A percentile compares a stretch with the other conserved stretches of the same genome.
phyloP scores from a whole-genome alignment of 2,329 filamentous ascomycete species.

The Zymoseptoria passerinii region DNA sequence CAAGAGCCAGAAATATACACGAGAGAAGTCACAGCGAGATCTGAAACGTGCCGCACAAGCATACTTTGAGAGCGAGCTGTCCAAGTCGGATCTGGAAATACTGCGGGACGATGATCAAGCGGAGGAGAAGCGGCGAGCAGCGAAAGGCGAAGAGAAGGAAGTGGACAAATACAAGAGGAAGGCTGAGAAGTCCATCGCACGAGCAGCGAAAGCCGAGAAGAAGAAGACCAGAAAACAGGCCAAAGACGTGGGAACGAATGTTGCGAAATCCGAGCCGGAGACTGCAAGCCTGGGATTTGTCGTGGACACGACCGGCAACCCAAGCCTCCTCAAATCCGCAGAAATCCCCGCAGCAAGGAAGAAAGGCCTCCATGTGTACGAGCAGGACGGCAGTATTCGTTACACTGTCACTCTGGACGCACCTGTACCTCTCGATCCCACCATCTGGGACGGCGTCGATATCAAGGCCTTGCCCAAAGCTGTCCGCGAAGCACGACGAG shows the following conservation, averaged over 20 bases:
- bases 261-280: not conserved
- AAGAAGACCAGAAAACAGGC: constrained; percentile 4
- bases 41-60: constrained; percentile 13
- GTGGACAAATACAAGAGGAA: constrained; percentile 4
- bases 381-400: constrained; percentile 9
- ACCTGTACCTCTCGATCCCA: constrained; percentile 12
- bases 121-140: not conserved
- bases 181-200: constrained; percentile 12
- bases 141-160: constrained; percentile 3
- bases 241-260: not conserved
- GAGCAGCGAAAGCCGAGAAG: constrained; percentile 10
- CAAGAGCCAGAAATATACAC: constrained; percentile 11
- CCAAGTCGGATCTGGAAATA: constrained; percentile 5
- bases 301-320: constrained; percentile 13
- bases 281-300: constrained; percentile 5
- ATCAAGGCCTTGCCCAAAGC: constrained; percentile 13
- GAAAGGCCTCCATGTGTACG: constrained; percentile 6
- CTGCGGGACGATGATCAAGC: constrained; percentile 3
- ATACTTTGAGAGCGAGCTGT: constrained; percentile 9
- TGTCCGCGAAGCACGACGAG: constrained; percentile 15
- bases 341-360: not conserved
- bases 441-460: constrained; percentile 15
- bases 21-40: constrained; percentile 11
- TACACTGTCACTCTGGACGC: constrained; percentile 6
- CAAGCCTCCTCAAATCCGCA: not conserved